Conservation (phyloP, 1,139 yeast genomes). For the Suhomyces wounanorum region DNA sequence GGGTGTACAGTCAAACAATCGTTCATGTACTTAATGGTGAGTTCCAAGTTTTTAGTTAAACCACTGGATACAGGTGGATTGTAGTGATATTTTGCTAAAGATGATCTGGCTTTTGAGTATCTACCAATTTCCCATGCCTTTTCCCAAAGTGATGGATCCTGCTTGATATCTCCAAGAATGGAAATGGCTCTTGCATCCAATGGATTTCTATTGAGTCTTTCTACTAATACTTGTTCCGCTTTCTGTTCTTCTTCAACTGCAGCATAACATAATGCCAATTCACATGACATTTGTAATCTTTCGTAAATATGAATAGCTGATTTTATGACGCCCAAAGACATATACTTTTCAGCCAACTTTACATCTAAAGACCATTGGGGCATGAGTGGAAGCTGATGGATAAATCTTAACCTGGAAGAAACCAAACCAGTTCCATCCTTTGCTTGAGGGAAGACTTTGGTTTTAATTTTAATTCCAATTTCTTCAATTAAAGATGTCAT, state of each 20-base stretch:
- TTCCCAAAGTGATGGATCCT: slow-evolving; percentile 77
- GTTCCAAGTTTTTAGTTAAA: slow-evolving; percentile 49
- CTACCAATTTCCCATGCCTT: slow-evolving; percentile 86
- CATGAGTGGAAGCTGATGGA: slow-evolving; percentile 73
- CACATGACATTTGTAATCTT: slow-evolving; percentile 73
- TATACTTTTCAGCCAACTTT: slow-evolving; percentile 80
- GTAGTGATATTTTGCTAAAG: slow-evolving; percentile 74
- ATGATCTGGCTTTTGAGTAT: slow-evolving; percentile 82
- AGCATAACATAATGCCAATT: slow-evolving; percentile 89
- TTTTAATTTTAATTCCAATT: slow-evolving; percentile 67
- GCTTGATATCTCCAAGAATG: slow-evolving; percentile 81
- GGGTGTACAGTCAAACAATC: slow-evolving; percentile 79
- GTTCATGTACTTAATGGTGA: slow-evolving; percentile 67
- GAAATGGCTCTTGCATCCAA: slow-evolving; percentile 83
- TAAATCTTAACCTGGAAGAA: slow-evolving; percentile 61
- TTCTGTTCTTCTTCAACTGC: slow-evolving; percentile 74
- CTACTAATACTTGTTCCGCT: slow-evolving; percentile 61
- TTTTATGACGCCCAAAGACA: slow-evolving; percentile 81
- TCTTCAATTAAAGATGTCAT: slow-evolving; percentile 93
- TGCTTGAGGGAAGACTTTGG: slow-evolving; percentile 60
- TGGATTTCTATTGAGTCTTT: slow-evolving; percentile 59
- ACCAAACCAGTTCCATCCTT: slow-evolving; percentile 37
- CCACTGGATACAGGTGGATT: slow-evolving; percentile 63
- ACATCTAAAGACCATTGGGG: slow-evolving; percentile 89
- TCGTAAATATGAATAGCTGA: slow-evolving; percentile 92